Evolutionary conservation across 805 yeast genomes (phyloP).

Genomic region (Wickerhamomyces queroliae): DNA sequence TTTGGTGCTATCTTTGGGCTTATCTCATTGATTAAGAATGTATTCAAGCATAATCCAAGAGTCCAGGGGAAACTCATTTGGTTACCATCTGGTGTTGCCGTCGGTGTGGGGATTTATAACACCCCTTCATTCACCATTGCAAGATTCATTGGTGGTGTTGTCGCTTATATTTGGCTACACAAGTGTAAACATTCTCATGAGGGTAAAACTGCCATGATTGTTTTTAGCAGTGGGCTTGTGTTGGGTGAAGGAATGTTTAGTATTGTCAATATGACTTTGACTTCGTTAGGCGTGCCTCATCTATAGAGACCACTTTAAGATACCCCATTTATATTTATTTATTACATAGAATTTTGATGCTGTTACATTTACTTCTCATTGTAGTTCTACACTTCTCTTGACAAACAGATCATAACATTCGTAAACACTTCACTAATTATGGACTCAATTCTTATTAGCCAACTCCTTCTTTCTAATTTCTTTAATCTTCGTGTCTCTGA

Average conservation of each 20-base stretch:
- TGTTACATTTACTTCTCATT: no score
- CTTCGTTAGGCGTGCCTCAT: constrained; percentile 64
- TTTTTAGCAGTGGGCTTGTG: constrained; percentile 86
- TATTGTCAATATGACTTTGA: constrained; percentile 71
- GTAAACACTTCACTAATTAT: neutral
- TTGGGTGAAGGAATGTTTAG: constrained; percentile 92
- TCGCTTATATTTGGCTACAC: constrained; percentile 53
- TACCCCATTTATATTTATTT: no score
- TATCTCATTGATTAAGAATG: constrained; percentile 58
- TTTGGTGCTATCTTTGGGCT: constrained; percentile 67
- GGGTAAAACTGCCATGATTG: constrained; percentile 70
- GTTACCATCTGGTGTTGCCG: constrained; percentile 94
- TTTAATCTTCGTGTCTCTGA: constrained; percentile 32
- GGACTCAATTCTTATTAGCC: constrained; percentile 13
- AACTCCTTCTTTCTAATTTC: constrained; percentile 31
- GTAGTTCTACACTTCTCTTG: no score
- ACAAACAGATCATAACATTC: neutral
- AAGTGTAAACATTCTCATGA: constrained; percentile 30
- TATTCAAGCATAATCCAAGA: constrained; percentile 34
- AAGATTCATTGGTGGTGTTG: constrained; percentile 81
- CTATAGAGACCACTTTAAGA: no score
- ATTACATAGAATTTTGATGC: no score
- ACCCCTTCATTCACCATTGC: constrained; percentile 92
- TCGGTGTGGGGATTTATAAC: constrained; percentile 94
- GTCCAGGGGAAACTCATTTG: constrained; percentile 40